These are phyloP conservation scores for Lizanozyma gosingica DNA, from an alignment of 1,139 yeast species.

Conservation along the genomic window DNA sequence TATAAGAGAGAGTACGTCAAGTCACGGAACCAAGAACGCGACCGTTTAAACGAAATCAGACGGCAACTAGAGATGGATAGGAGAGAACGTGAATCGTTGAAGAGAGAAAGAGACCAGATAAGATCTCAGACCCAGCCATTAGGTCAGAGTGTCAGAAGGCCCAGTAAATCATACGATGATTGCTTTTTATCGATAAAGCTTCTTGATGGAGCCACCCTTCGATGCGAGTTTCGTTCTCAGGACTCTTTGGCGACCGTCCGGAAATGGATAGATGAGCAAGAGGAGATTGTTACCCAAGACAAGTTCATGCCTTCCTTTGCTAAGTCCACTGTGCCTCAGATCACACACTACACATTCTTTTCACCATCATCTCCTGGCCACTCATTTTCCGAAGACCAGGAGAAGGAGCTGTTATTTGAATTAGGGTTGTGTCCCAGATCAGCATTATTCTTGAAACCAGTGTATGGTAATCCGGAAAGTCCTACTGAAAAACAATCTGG, in stretches of 20 bases:
- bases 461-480: conserved; percentile 15
- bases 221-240: conserved; percentile 29
- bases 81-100: not conserved
- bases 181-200: conserved; percentile 44
- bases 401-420: conserved; percentile 34
- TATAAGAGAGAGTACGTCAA: not conserved
- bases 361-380: conserved; percentile 15
- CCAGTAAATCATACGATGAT: conserved; percentile 6
- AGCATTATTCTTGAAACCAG: conserved; percentile 55
- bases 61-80: not conserved
- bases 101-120: not conserved
- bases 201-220: conserved; percentile 46
- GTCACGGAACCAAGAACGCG: not conserved
- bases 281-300: conserved; percentile 23
- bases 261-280: conserved; percentile 47
- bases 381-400: conserved; percentile 41
- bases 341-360: conserved; percentile 27
- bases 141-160: not conserved
- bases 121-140: not conserved
- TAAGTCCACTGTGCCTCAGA: conserved; percentile 36
- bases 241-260: conserved; percentile 49
- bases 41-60: not conserved
- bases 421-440: conserved; percentile 58
- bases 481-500: conserved; percentile 8
- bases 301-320: conserved; percentile 39